A percentile compares a stretch with the other conserved stretches of the same genome.
Conservation (phyloP, 1,139 yeast genomes). For the Schwanniomyces etchellsii region DNA sequence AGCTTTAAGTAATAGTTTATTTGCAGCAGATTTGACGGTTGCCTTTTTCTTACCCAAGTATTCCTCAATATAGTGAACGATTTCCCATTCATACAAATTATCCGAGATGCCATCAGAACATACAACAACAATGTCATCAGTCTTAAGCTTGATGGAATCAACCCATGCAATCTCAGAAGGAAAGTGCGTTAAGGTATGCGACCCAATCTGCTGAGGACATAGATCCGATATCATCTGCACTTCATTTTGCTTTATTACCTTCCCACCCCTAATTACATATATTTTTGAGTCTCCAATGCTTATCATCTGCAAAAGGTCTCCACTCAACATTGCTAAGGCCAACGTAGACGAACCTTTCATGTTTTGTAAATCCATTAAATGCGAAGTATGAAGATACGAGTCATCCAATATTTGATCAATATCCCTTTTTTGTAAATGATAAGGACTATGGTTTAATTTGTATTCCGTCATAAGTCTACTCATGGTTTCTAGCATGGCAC, state of each 20-base stretch:
- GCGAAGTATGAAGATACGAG: conserved; percentile 46
- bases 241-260: conserved; percentile 39
- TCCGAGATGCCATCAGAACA: conserved; percentile 56
- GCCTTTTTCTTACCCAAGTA: conserved; percentile 21
- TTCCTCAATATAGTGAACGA: conserved; percentile 31
- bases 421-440: conserved; percentile 37
- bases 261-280: conserved; percentile 44
- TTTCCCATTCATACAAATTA: conserved; percentile 46
- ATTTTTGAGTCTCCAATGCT: conserved; percentile 55
- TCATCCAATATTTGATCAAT: conserved; percentile 45
- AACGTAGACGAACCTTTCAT: conserved; percentile 52
- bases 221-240: conserved; percentile 43
- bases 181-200: conserved; percentile 37
- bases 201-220: conserved; percentile 56
- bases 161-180: conserved; percentile 52
- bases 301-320: conserved; percentile 41
- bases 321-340: conserved; percentile 46
- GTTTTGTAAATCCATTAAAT: conserved; percentile 46
- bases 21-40: conserved; percentile 34
- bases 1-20: conserved; percentile 34
- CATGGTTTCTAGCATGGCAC: conserved; percentile 50
- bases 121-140: conserved; percentile 38
- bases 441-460: conserved; percentile 39
- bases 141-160: conserved; percentile 32
- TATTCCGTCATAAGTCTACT: conserved; percentile 45